Evolutionary conservation across 352 stramenopile species (phyloP), one percentile per base, ranked within the genome.

Genomic region (Achlya hypogyna): DNA sequence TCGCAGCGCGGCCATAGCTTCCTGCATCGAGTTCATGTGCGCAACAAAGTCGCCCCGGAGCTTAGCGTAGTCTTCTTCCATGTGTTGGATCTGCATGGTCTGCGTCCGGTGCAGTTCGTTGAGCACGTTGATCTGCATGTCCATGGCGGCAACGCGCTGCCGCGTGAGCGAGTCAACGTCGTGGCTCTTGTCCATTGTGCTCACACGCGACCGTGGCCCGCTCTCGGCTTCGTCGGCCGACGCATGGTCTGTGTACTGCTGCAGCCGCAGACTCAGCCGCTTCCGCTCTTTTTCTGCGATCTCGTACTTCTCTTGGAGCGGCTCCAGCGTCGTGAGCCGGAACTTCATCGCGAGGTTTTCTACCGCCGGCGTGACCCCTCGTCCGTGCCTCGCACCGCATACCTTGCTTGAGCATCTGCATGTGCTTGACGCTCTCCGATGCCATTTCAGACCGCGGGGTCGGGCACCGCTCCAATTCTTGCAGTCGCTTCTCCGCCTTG

Each of bases 41-140:
- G 20, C 14, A n/a, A 38, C 51, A 67, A 67, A 67, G 22, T 67
- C 60, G 34, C 10, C 28, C 6, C 42, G 38, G 18, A 67, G 14
- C 34, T 60, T 56, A 34, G 25, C 51, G 22, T 67, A 49, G 18
- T 67, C 60, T 49, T 67, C 60, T 10, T 58, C 51, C 60, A 67
- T 67, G 60, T 32, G 23, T 47, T 56, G n/a, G 18, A 67, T 67
- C 18, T 38, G 38, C 60, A 67, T 67, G 18, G 60, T 34, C 34
- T 67, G 60, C 28, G 60, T 67, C 12, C 60, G 45, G 27, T 49
- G 51, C 29, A 67, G 60, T 32, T 67, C 60, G 14, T 54, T 43
- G 34, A 67, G 47, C 31, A 67, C 60, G 43, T 67, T 67, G 28
- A 67, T 49, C 23, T 67, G 60, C 60, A 67, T 67, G 34, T 67